Evolutionary conservation across 192 early-diverging fungal species (phyloP).

Genomic region (Coemansia sp.): DNA sequence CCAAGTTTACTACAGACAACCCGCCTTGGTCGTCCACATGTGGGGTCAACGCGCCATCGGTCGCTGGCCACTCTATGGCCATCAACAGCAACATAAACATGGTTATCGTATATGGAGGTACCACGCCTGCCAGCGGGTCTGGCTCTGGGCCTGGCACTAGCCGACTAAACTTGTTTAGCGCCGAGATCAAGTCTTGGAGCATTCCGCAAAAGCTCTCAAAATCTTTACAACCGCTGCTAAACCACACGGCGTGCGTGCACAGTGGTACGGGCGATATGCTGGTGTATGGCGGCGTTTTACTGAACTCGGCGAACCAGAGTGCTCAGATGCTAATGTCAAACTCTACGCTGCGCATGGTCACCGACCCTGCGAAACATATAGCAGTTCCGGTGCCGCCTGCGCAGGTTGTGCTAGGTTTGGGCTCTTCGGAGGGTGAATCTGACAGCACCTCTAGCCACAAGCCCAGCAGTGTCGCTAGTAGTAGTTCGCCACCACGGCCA

Average conservation of each 20-base stretch:
- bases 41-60: constrained; percentile 21
- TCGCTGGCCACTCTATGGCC: constrained; percentile 35
- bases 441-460: not conserved
- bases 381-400: not conserved
- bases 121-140: constrained; percentile 20
- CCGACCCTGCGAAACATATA: constrained; percentile 18
- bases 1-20: constrained; percentile 24
- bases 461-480: not conserved
- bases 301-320: not conserved
- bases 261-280: constrained; percentile 41
- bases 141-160: not conserved
- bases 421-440: not conserved
- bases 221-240: constrained; percentile 29
- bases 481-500: not conserved
- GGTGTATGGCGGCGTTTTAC: constrained; percentile 31
- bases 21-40: constrained; percentile 24
- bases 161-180: constrained; percentile 39
- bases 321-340: constrained; percentile 21
- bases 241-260: constrained; percentile 33
- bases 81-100: constrained; percentile 46
- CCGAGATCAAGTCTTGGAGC: constrained; percentile 46
- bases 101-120: constrained; percentile 40
- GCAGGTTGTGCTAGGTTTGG: not conserved
- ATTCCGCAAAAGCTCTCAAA: constrained; percentile 12
- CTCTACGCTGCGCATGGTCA: constrained; percentile 44